These are phyloP conservation scores for Pseudogymnoascus sp. DNA, from an alignment of 2,329 filamentous ascomycete genomes.

Conservation along the genomic window DNA sequence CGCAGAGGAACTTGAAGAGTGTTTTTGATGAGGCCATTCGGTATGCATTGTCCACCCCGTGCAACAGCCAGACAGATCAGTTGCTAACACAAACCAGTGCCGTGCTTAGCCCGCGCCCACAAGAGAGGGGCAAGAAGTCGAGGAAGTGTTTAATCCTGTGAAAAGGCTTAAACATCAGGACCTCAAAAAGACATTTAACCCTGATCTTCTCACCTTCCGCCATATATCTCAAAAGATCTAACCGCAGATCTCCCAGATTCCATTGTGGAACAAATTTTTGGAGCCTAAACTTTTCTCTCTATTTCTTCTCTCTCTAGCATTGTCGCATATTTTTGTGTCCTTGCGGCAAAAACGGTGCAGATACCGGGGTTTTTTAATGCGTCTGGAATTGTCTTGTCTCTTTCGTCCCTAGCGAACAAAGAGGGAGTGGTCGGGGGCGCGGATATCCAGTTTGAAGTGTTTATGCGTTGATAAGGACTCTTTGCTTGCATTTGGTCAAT, in stretches of 20 bases:
- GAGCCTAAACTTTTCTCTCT: background rate
- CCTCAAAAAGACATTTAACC: background rate
- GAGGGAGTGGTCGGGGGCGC: background rate
- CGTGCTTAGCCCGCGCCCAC: constrained; percentile 61
- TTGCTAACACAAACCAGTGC: constrained; percentile 42
- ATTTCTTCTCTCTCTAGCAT: background rate
- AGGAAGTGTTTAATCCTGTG: constrained; percentile 63
- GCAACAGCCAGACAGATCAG: background rate
- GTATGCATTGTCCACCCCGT: constrained; percentile 44
- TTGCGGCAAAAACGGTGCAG: constrained; percentile 1
- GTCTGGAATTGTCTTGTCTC: background rate
- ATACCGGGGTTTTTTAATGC: background rate
- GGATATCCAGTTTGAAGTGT: constrained; percentile 6
- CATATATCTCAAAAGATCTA: background rate
- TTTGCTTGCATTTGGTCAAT: background rate
- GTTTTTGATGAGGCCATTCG: constrained; percentile 98
- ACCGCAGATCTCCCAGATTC: background rate
- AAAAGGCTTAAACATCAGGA: constrained; percentile 4
- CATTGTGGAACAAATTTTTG: background rate
- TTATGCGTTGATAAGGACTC: background rate
- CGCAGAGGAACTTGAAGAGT: constrained; percentile 93
- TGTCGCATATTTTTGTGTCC: background rate
- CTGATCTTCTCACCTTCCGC: background rate
- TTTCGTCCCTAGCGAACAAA: background rate
- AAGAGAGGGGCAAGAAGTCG: constrained; percentile 52